Base-by-base conservation (phyloP, 176 grass and related monocot species). In the Carex pumila region DNA sequence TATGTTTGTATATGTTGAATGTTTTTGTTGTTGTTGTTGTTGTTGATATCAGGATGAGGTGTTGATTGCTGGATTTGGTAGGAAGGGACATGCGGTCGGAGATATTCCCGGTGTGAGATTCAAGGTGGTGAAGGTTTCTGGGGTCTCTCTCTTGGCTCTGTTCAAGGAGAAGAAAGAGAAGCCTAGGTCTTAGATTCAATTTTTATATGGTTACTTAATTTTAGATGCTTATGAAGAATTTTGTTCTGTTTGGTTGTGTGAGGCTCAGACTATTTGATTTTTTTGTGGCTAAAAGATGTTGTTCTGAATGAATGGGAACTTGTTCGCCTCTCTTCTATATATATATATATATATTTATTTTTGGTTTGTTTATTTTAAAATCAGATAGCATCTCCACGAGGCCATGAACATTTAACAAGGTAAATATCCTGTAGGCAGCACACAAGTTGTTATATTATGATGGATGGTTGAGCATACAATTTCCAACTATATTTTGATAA, bases 91-190 rank as follows among this genome's bases (percentile, higher is more conserved):
- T 0, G 92, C 92, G 0, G 90, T 94, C 58, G 90, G 93, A 84
- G 90, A 94, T 83, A 94, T 92, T 66, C 93, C 93, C 0, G 90
- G 90, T 65, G 93, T 95, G 45, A 82, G 88, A 61, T 92, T 92
- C 85, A 90, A 90, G 88, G 88, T 92, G 0, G 90, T 89, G 39
- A 95, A 89, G 88, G 90, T 95, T 36, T 90, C 90, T 41, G 90
- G 93, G n/a, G 90, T 92, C 49, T 94, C 93, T 85, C 93, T 90
- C 34, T 85, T 88, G 5, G 90, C 90, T 21, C 90, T 92, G 36
- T 94, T 94, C 90, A 92, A 94, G 93, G 93, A 94, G 56, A 94
- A 94, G 89, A 89, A 94, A 86, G 90, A 94, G 84, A 94, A 94
- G 88, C 88, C 88, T 7, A 90, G 92, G 84, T 94, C 92, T 85